phyloP scores from a whole-genome alignment of 78 protist species.

The Cavenderia fasciculata region DNA sequence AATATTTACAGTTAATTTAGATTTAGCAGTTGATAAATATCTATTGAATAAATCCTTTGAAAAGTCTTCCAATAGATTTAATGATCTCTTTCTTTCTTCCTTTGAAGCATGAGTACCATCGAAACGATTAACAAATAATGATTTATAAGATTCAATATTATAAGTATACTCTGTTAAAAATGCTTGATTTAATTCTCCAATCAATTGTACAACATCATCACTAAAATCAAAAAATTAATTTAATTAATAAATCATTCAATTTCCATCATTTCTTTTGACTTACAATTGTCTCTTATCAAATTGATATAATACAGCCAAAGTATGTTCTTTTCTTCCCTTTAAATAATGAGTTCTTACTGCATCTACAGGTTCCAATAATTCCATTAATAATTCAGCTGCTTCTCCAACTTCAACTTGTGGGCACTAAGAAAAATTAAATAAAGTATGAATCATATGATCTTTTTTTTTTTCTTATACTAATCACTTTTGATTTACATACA shows the following conservation, averaged over 20 bases:
- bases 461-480: neutral
- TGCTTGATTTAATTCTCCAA: constrained; percentile 23
- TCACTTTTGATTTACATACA: neutral
- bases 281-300: constrained; percentile 35
- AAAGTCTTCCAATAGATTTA: constrained; percentile 29
- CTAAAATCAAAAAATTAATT: neutral
- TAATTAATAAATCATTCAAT: neutral
- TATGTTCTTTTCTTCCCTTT: constrained; percentile 46
- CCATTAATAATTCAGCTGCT: constrained; percentile 51
- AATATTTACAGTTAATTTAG: constrained; percentile 28
- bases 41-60: constrained; percentile 53
- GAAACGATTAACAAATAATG: constrained; percentile 58
- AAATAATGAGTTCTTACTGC: constrained; percentile 60
- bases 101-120: constrained; percentile 47
- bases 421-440: constrained; percentile 1
- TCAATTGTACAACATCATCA: constrained; percentile 19
- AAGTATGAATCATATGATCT: neutral
- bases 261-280: neutral
- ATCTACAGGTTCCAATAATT: constrained; percentile 64
- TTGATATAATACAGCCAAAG: neutral
- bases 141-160: constrained; percentile 9
- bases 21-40: constrained; percentile 29
- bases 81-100: constrained; percentile 35
- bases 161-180: constrained; percentile 34
- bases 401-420: constrained; percentile 32